phyloP scores from a whole-genome alignment of 2,329 filamentous ascomycete species.

The Aureobasidium musti region DNA sequence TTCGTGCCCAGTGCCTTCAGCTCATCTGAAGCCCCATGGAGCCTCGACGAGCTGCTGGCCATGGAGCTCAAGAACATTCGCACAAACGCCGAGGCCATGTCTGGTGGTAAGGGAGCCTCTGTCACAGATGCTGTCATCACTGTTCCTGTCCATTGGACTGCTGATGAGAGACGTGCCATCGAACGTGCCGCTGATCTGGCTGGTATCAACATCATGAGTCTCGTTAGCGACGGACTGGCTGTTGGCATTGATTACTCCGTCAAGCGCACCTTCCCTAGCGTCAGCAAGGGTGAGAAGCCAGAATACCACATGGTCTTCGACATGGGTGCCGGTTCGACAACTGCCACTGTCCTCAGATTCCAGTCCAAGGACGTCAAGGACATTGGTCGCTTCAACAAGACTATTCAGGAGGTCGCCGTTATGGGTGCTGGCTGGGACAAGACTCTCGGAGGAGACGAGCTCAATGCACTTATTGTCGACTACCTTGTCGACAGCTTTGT shows the following conservation, averaged over 20 bases:
- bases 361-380: slow-evolving; percentile 90
- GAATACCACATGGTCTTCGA: slow-evolving; percentile 95
- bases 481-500: slow-evolving; percentile 84
- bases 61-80: slow-evolving; percentile 95
- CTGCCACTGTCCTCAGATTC: slow-evolving; percentile 85
- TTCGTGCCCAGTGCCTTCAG: slow-evolving; percentile 78
- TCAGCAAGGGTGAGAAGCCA: slow-evolving; percentile 79
- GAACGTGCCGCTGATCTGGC: slow-evolving; percentile 83
- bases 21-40: slow-evolving; percentile 63
- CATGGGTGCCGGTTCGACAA: slow-evolving; percentile 95
- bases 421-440: slow-evolving; percentile 85
- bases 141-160: slow-evolving; percentile 84
- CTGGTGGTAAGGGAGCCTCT: slow-evolving; percentile 66
- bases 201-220: slow-evolving; percentile 77
- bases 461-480: slow-evolving; percentile 85
- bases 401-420: slow-evolving; percentile 90
- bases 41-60: slow-evolving; percentile 89
- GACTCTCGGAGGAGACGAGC: slow-evolving; percentile 81
- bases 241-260: slow-evolving; percentile 96
- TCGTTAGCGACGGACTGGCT: slow-evolving; percentile 87
- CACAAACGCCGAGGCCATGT: slow-evolving; percentile 80
- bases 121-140: slow-evolving; percentile 86
- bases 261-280: slow-evolving; percentile 80
- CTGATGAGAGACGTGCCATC: slow-evolving; percentile 84
- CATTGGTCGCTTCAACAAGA: slow-evolving; percentile 91